phyloP scores from a whole-genome alignment of 2,329 filamentous ascomycete genomes.

The Talaromyces piceae region DNA sequence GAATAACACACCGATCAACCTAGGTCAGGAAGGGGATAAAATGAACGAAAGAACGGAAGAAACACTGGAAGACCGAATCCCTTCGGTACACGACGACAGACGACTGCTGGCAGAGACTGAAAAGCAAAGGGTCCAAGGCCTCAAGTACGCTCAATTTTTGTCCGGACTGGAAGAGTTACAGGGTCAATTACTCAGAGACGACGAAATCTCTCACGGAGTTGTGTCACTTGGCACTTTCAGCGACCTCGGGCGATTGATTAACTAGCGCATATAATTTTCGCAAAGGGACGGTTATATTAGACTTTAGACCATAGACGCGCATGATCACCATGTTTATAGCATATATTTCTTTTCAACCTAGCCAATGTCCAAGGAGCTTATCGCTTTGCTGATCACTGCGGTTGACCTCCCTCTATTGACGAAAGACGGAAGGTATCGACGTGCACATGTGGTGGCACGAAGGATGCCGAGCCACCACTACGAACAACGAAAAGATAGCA shows the following conservation, averaged over 20 bases:
- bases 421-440: too few species aligned
- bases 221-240: constrained; percentile 5
- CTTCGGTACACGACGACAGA: neutral
- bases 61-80: neutral
- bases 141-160: constrained; percentile 5
- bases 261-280: neutral
- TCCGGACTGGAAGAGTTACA: constrained; percentile 9
- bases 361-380: too few species aligned
- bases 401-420: too few species aligned
- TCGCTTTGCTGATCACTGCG: too few species aligned
- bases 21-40: neutral
- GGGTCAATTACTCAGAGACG: constrained; percentile 3
- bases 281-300: too few species aligned
- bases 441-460: too few species aligned
- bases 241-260: constrained; percentile 1
- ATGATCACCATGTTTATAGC: too few species aligned
- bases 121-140: neutral
- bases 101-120: constrained; percentile 2
- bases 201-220: constrained; percentile 6
- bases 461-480: too few species aligned
- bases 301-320: too few species aligned
- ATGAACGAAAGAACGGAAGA: neutral
- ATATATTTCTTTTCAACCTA: too few species aligned
- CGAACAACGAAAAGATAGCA: too few species aligned
- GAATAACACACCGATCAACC: neutral